Evolutionary conservation across 2,329 filamentous ascomycete species (phyloP), one percentile per base, ranked within the genome.

Genomic region (Fusarium proliferatum): DNA sequence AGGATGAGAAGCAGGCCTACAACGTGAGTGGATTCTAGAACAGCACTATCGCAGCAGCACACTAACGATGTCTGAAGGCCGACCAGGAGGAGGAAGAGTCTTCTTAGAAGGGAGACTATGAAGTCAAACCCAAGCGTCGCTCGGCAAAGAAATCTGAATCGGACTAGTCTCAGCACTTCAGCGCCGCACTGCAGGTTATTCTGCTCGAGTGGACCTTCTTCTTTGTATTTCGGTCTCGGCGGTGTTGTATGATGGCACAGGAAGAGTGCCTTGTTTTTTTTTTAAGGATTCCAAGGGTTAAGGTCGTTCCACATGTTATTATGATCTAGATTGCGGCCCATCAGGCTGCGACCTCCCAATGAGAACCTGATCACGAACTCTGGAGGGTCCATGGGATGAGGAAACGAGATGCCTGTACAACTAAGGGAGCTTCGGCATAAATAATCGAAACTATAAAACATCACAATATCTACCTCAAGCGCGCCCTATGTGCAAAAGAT

Each of bases 1-100:
- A 98, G 85, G 94, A 97, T 78, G 95, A 98, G 90, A 99, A 99
- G 90, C 92, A 93, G 77, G 93, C 90, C 76, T 99, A 97, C 89
- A 92, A 94, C 81, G 94, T 97, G 88, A 88, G 92, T 48, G 61
- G 39, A 56, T 42, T 39, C 67, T 67, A 67, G 71, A 60, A 19
- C 65, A 73, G 12, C 21, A 21, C 19, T 17, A 41, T 12, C 41
- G 33, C 61, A 39, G 67, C 64, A 12, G 49, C 34, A 72, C 61
- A 71, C 82, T 83, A 79, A 82, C 74, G 57, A 69, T 38, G 33
- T 65, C 65, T 64, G 80, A 77, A 91, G 88, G 88, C 88, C 80
- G 87, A 86, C 70, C 88, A 86, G 78, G 88, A 89, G 73, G 90
- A 91, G 79, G 88, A 89, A 69, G 90, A 92, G 79, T 86, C 84